Conservation (phyloP, 2,329 filamentous ascomycete species). For the Sclerotinia sclerotiorum region DNA sequence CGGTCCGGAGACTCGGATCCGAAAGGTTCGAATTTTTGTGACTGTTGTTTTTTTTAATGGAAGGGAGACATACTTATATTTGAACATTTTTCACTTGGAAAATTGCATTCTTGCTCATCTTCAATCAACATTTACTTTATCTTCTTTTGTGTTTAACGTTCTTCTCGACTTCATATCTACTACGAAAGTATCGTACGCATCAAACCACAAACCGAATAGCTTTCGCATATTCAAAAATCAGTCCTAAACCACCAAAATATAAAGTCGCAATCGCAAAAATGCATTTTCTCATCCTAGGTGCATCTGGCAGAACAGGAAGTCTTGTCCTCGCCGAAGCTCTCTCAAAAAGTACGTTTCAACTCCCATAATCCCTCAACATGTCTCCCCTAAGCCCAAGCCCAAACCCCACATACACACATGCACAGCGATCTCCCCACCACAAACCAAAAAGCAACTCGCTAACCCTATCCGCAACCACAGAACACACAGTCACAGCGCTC, state of each 20-base stretch:
- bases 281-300: conserved; percentile 49
- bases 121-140: too few species aligned
- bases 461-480: conserved; percentile 29
- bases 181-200: not conserved
- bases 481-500: conserved; percentile 49
- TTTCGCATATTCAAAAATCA: too few species aligned
- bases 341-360: conserved; percentile 18
- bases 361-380: not conserved
- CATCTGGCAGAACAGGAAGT: conserved; percentile 49
- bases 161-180: too few species aligned
- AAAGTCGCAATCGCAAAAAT: conserved; percentile 34
- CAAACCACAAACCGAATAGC: not conserved
- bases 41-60: too few species aligned
- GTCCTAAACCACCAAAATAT: not conserved
- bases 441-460: not conserved
- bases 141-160: not conserved
- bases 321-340: conserved; percentile 47
- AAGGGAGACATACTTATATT: conserved; percentile 8
- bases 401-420: not conserved
- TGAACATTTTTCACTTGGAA: not conserved
- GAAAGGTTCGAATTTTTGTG: not conserved
- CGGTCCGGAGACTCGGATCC: conserved; percentile 8
- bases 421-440: not conserved
- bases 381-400: not conserved
- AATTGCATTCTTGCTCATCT: not conserved